These are phyloP conservation scores for Danielia oregonensis DNA, from an alignment of 805 yeast species.

Conservation along the genomic window DNA sequence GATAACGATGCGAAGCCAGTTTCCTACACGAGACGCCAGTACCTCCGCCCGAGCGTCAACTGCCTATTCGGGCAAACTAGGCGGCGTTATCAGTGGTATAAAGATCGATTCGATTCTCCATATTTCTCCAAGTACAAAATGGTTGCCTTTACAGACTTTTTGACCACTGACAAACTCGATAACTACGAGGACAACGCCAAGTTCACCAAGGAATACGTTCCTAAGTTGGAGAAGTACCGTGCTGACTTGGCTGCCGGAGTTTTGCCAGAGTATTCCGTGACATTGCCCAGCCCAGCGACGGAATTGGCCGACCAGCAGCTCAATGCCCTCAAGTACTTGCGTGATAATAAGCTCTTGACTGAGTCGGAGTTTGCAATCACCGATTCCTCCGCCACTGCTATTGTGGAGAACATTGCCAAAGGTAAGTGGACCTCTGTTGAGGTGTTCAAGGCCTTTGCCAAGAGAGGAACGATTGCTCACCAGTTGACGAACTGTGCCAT, in stretches of 20 bases:
- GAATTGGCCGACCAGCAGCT: constrained; percentile 33
- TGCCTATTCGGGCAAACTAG: too few relatives aligned
- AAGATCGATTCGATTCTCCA: too few relatives aligned
- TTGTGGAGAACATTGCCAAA: constrained; percentile 41
- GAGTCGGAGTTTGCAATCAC: constrained; percentile 42
- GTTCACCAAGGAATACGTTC: constrained; percentile 39
- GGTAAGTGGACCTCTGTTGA: constrained; percentile 48
- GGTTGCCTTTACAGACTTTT: constrained; percentile 21
- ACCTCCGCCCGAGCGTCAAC: too few relatives aligned
- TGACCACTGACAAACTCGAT: constrained; percentile 28
- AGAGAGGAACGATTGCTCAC: constrained; percentile 61
- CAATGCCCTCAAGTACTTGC: constrained; percentile 33
- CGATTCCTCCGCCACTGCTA: constrained; percentile 37
- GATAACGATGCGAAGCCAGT: too few relatives aligned
- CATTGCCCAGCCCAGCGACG: constrained; percentile 32
- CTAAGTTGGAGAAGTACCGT: constrained; percentile 43
- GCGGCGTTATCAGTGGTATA: too few relatives aligned
- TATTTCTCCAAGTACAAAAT: too few relatives aligned
- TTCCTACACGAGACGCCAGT: too few relatives aligned
- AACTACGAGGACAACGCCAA: constrained; percentile 40
- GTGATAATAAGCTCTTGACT: constrained; percentile 32
- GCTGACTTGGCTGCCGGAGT: constrained; percentile 35
- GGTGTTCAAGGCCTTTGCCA: constrained; percentile 61
- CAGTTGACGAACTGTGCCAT: constrained; percentile 57
- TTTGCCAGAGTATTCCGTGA: constrained; percentile 36